These are phyloP conservation scores for Fusarium stilboides DNA, from an alignment of 2,329 filamentous ascomycete genomes.

Conservation along the genomic window DNA sequence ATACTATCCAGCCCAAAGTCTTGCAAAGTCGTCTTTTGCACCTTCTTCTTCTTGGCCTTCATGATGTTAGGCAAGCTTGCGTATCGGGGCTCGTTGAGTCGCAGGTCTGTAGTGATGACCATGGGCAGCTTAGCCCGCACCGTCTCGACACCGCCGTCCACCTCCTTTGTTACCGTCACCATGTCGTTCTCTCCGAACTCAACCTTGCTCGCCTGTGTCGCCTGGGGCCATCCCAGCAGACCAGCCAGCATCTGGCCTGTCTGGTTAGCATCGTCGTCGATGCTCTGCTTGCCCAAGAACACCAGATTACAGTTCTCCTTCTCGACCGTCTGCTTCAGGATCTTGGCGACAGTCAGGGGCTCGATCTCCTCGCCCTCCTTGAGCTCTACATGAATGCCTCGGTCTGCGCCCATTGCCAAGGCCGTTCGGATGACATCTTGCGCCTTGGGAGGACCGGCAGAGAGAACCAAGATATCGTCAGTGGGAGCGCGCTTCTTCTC, in stretches of 20 bases:
- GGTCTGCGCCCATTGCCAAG: constrained; percentile 99
- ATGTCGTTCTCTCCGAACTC: constrained; percentile 78
- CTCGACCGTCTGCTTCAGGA: constrained; percentile 84
- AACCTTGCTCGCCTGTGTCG: constrained; percentile 91
- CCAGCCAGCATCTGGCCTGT: constrained; percentile 99
- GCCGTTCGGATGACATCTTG: constrained; percentile 93
- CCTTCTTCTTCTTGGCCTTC: constrained; percentile 99
- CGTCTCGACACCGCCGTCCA: constrained; percentile 96
- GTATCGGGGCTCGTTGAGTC: constrained; percentile 95
- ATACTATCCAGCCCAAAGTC: constrained; percentile 85
- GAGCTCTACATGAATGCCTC: constrained; percentile 87
- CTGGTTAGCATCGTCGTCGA: constrained; percentile 95
- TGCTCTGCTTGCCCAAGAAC: constrained; percentile 96
- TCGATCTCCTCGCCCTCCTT: constrained; percentile 84
- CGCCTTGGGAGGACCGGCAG: constrained; percentile 88
- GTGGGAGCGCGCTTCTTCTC: constrained; percentile 86
- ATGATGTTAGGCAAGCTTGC: constrained; percentile 98
- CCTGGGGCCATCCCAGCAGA: constrained; percentile 91
- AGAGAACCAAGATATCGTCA: constrained; percentile 91
- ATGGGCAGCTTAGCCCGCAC: constrained; percentile 88
- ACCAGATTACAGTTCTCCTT: constrained; percentile 92
- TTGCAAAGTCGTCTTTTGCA: constrained; percentile 90
- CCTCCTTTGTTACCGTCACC: constrained; percentile 88
- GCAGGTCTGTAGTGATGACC: constrained; percentile 94
- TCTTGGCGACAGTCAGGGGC: constrained; percentile 92